Conservation (phyloP, 208 protist species). For the Angomonas desouzai region DNA sequence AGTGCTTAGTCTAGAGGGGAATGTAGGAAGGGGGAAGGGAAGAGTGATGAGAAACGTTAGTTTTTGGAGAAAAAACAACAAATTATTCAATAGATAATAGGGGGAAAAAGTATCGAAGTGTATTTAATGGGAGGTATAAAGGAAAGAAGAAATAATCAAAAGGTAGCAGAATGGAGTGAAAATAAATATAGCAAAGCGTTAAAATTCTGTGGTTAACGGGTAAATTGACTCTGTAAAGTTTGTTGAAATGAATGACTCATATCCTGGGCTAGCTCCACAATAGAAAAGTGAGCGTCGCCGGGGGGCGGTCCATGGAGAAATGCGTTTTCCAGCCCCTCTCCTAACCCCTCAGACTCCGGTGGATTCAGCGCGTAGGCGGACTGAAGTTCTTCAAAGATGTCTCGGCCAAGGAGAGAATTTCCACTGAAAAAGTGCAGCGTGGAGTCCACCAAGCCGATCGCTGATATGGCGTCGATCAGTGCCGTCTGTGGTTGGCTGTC, state of each 20-base stretch:
- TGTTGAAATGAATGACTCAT: conserved; percentile 19
- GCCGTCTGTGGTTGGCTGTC: conserved; percentile 23
- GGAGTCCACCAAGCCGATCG: conserved; percentile 72
- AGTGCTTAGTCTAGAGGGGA: too few relatives aligned
- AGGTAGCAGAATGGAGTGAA: too few relatives aligned
- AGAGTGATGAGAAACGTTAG: not conserved
- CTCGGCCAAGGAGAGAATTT: conserved; percentile 50
- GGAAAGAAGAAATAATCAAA: too few relatives aligned
- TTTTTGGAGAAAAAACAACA: not conserved
- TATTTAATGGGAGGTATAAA: too few relatives aligned
- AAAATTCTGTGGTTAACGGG: too few relatives aligned
- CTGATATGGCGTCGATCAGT: conserved; percentile 73
- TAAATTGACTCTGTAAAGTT: conserved; percentile 1
- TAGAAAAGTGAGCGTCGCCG: conserved; percentile 27
- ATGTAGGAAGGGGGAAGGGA: not conserved
- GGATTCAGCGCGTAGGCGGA: not conserved
- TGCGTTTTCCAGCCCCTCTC: too few relatives aligned
- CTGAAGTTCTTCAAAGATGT: conserved; percentile 46
- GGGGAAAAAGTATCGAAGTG: too few relatives aligned
- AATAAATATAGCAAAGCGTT: too few relatives aligned
- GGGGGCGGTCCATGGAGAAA: too few relatives aligned
- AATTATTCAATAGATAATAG: too few relatives aligned
- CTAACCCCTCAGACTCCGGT: not conserved
- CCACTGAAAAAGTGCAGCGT: conserved; percentile 66
- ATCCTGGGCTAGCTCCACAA: conserved; percentile 27